These are phyloP conservation scores for Lentinula novae-zelandiae DNA, from an alignment of 1,284 basidiomycete species.

Conservation along the genomic window DNA sequence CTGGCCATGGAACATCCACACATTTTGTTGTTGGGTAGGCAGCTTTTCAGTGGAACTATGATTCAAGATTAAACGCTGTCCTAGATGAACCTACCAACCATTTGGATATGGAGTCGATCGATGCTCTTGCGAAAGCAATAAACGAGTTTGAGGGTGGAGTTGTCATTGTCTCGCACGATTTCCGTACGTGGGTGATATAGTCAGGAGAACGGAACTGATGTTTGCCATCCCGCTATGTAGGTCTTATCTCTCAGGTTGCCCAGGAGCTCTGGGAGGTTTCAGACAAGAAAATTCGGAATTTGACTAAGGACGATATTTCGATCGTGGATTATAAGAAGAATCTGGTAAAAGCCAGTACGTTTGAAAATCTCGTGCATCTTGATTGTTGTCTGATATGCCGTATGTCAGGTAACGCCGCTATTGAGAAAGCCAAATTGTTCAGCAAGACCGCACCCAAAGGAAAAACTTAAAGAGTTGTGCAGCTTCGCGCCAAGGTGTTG, in stretches of 20 bases:
- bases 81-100: slow-evolving; percentile 89
- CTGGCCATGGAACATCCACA: slow-evolving; percentile 93
- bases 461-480: slow-evolving; percentile 39
- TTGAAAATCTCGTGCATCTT: slow-evolving; percentile 17
- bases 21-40: slow-evolving; percentile 73
- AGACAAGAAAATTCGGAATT: slow-evolving; percentile 89
- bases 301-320: slow-evolving; percentile 85
- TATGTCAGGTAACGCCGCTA: slow-evolving; percentile 58
- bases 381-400: slow-evolving; percentile 15
- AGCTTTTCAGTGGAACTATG: neutral
- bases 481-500: neutral
- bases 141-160: slow-evolving; percentile 98
- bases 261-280: slow-evolving; percentile 99
- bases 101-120: slow-evolving; percentile 94
- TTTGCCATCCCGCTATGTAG: slow-evolving; percentile 27
- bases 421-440: slow-evolving; percentile 92
- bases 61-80: neutral
- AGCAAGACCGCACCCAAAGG: slow-evolving; percentile 72
- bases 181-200: slow-evolving; percentile 67
- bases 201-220: neutral
- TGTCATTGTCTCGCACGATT: slow-evolving; percentile 96
- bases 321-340: slow-evolving; percentile 91
- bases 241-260: slow-evolving; percentile 91
- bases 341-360: slow-evolving; percentile 65
- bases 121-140: slow-evolving; percentile 91